Conservation (phyloP, 1,139 yeast genomes). For the Taiozyma sp. region DNA sequence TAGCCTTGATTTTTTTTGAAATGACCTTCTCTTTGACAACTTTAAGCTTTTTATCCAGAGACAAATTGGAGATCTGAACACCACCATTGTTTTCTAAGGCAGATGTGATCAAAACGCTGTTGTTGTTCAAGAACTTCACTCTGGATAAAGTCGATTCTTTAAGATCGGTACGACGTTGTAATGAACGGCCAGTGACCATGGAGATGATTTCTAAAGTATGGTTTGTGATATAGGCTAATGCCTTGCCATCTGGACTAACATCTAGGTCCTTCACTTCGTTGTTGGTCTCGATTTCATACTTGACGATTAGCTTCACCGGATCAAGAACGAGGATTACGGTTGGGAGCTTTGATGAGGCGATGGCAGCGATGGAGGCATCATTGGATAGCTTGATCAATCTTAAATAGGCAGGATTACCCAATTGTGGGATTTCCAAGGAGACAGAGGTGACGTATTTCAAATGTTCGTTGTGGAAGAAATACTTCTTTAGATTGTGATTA, state of each 20-base stretch:
- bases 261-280: slow-evolving; percentile 44
- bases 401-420: slow-evolving; percentile 36
- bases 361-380: slow-evolving; percentile 55
- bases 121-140: slow-evolving; percentile 47
- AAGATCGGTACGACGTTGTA: slow-evolving; percentile 21
- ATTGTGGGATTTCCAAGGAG: slow-evolving; percentile 25
- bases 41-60: slow-evolving; percentile 15
- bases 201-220: slow-evolving; percentile 25
- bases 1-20: slow-evolving; percentile 50
- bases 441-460: slow-evolving; percentile 61
- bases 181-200: slow-evolving; percentile 31
- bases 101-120: slow-evolving; percentile 39
- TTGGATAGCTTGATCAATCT: slow-evolving; percentile 49
- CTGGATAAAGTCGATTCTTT: slow-evolving; percentile 41
- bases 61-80: slow-evolving; percentile 25
- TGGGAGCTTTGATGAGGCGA: slow-evolving; percentile 58
- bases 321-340: slow-evolving; percentile 57
- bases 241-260: slow-evolving; percentile 47
- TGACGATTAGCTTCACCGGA: slow-evolving; percentile 49
- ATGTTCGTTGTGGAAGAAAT: slow-evolving; percentile 34
- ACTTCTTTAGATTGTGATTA: slow-evolving; percentile 72
- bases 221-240: slow-evolving; percentile 50
- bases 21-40: slow-evolving; percentile 35
- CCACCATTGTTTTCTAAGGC: slow-evolving; percentile 41
- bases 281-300: slow-evolving; percentile 51